Percentiles rank a stretch among this genome's conserved stretches.
Evolutionary conservation across 1,139 yeast species (phyloP).

Genomic region (Scheffersomyces insectosa): DNA sequence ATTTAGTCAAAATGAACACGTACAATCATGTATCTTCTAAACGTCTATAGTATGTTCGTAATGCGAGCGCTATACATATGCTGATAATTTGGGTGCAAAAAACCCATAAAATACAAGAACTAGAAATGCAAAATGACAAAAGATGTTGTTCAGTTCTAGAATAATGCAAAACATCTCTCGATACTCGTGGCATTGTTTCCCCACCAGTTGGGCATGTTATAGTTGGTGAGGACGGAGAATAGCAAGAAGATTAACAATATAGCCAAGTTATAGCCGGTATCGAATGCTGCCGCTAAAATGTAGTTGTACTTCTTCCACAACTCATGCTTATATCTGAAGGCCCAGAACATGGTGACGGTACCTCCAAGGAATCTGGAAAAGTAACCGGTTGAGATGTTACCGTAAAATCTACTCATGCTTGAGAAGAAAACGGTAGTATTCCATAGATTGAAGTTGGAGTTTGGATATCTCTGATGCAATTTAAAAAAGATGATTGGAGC

Average conservation of each 20-base stretch:
- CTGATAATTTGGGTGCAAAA: too few relatives aligned
- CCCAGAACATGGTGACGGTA: constrained; percentile 44
- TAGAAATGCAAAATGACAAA: too few relatives aligned
- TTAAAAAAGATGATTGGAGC: constrained; percentile 33
- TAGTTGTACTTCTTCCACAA: constrained; percentile 45
- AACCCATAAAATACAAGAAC: too few relatives aligned
- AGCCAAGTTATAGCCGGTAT: constrained; percentile 47
- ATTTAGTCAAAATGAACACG: too few relatives aligned
- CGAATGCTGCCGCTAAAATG: constrained; percentile 48
- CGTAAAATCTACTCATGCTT: constrained; percentile 45
- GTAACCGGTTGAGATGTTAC: constrained; percentile 49
- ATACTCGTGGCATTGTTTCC: constrained; percentile 42
- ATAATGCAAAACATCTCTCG: constrained; percentile 40
- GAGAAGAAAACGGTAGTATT: constrained; percentile 51
- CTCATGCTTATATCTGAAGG: constrained; percentile 33
- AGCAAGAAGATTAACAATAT: constrained; percentile 35
- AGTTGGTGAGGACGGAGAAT: constrained; percentile 31
- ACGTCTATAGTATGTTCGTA: too few relatives aligned
- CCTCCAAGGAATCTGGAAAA: constrained; percentile 46
- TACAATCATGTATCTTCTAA: too few relatives aligned
- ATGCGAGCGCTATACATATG: too few relatives aligned
- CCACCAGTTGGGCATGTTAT: constrained; percentile 46
- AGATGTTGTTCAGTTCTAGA: neutral
- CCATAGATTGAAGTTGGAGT: constrained; percentile 28
- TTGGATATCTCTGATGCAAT: constrained; percentile 23